Evolutionary conservation across 345 rosid species (phyloP), one percentile per base, ranked within the genome.

Genomic region (Ceriops tagal): DNA sequence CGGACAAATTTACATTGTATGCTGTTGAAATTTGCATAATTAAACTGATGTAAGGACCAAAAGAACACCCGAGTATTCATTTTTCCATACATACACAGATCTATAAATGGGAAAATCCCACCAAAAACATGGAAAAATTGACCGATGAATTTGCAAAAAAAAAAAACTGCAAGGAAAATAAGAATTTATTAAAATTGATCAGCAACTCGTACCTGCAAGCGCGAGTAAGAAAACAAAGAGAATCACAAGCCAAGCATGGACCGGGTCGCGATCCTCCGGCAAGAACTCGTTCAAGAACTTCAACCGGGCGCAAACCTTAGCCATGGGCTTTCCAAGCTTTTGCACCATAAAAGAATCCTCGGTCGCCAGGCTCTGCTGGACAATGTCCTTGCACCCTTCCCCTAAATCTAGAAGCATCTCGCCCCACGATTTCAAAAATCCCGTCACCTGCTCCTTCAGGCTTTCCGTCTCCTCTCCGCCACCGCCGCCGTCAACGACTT

Each of bases 201-300:
- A 16, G 18, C 59, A 72, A 53, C 30, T 27, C 6, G 24, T 77
- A 93, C 98, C 96, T 73, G 93, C 63, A 66, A 91, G 88, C n/a
- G 96, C 90, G n/a, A 91, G 71, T 61, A 91, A 65, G 67, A 71
- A 78, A 68, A 87, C 96, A 70, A 85, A 82, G 78, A 91, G 60
- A 64, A 93, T 76, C 43, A 93, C 88, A 43, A 93, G 89, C 98
- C 98, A 93, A 31, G 92, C 92, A 46, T 83, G 92, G 63, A 66
- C 78, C 0, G 97, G 98, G 81, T 93, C 89, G 72, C 96, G 96
- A 87, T 93, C 98, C 87, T 93, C 98, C 9, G 98, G 97, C 81
- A 93, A 87, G 53, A 75, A 89, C 70, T 93, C 96, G 24, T 93
- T 93, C 78, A 93, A 85, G 56, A 89, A 91, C 64, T 81, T 81